Percentiles rank a stretch among this genome's conserved stretches.
These are phyloP conservation scores for Coemansia sp. DNA, from an alignment of 192 early-diverging fungal genomes.

Conservation along the genomic window DNA sequence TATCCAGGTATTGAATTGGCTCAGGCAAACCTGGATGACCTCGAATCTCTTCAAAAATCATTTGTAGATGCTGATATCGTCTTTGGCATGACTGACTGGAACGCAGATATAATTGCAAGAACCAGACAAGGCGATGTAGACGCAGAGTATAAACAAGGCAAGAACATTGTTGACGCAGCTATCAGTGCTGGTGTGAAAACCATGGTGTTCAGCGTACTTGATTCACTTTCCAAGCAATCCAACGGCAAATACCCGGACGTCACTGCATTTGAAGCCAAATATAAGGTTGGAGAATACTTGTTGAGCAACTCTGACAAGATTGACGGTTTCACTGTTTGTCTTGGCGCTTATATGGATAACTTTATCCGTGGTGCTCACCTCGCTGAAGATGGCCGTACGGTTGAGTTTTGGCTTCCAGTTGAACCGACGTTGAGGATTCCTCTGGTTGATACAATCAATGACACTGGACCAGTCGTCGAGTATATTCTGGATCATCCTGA, in stretches of 20 bases:
- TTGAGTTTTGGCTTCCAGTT: constrained; percentile 35
- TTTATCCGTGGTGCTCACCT: constrained; percentile 25
- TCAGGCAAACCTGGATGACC: constrained; percentile 21
- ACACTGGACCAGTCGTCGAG: constrained; percentile 29
- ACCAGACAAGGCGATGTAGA: constrained; percentile 13
- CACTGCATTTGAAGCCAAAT: constrained; percentile 36
- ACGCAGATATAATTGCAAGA: constrained; percentile 8
- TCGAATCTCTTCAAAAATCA: constrained; percentile 19
- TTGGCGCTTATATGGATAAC: constrained; percentile 44
- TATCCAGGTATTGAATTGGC: constrained; percentile 33
- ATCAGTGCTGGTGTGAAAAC: constrained; percentile 21
- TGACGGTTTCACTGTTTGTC: constrained; percentile 15
- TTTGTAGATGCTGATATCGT: constrained; percentile 25
- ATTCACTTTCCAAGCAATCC: constrained; percentile 24
- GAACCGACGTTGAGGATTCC: constrained; percentile 23
- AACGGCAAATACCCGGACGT: constrained; percentile 28
- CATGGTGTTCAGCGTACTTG: constrained; percentile 29
- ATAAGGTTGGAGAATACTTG: constrained; percentile 35
- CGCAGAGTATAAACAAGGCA: constrained; percentile 38
- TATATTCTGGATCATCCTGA: constrained; percentile 35
- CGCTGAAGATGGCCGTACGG: constrained; percentile 30
- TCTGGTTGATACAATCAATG: constrained; percentile 32
- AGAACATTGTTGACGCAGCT: constrained; percentile 37
- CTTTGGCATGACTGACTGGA: constrained; percentile 38
- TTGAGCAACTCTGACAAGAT: constrained; percentile 24